Percentiles rank a stretch among this genome's conserved stretches.
These are phyloP conservation scores for Vigna trinervia DNA, from an alignment of 306 rosid genomes.

Conservation along the genomic window DNA sequence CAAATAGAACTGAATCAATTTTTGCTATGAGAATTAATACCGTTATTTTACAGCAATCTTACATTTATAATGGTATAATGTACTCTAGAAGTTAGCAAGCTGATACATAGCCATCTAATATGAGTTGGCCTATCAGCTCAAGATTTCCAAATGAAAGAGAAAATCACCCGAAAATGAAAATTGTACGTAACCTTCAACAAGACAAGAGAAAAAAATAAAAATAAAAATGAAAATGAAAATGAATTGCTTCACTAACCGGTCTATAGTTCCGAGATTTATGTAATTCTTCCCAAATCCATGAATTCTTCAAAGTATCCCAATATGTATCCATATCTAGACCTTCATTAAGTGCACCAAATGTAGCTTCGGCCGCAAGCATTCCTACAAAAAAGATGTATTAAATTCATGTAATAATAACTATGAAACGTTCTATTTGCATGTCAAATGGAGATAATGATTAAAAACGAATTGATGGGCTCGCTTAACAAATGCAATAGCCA, in stretches of 20 bases:
- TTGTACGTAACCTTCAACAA: background rate
- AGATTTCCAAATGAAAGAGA: constrained; percentile 33
- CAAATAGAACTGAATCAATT: background rate
- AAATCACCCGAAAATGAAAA: constrained; percentile 14
- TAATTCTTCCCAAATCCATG: constrained; percentile 98
- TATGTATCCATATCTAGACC: constrained; percentile 71
- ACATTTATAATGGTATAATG: constrained; percentile 21
- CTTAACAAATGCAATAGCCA: constrained; percentile 25
- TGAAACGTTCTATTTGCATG: constrained; percentile 17
- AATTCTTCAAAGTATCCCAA: constrained; percentile 79
- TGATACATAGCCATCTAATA: constrained; percentile 8
- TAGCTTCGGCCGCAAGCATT: constrained; percentile 94
- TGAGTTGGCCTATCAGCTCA: constrained; percentile 32
- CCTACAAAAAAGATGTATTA: constrained; percentile 56
- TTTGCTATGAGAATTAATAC: background rate
- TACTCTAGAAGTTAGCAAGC: constrained; percentile 7
- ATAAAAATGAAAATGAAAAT: constrained; percentile 21
- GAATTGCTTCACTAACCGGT: constrained; percentile 66
- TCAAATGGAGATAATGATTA: constrained; percentile 31
- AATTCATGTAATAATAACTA: constrained; percentile 12
- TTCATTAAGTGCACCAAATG: constrained; percentile 65
- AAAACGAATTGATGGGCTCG: constrained; percentile 20
- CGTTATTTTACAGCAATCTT: background rate
- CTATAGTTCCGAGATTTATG: constrained; percentile 74
- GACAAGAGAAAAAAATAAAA: background rate